Evolutionary conservation across 768 basidiomycete species (phyloP).

Genomic region (Boletus rex-veris): DNA sequence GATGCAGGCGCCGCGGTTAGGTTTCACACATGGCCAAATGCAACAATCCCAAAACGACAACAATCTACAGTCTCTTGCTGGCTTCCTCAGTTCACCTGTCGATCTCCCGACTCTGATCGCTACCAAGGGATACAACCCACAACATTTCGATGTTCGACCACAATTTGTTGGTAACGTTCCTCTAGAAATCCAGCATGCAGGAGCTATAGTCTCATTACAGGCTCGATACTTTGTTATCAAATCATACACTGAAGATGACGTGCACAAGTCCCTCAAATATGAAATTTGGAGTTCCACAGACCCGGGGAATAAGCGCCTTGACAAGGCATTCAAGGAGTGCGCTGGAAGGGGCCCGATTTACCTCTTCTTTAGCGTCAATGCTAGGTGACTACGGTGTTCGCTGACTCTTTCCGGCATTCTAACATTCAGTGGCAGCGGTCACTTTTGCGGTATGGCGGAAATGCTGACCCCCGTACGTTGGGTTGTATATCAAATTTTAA

Average conservation of each 20-base stretch:
- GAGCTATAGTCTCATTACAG: constrained; percentile 34
- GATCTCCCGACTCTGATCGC: constrained; percentile 85
- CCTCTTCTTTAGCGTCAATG: constrained; percentile 98
- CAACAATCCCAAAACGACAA: constrained; percentile 28
- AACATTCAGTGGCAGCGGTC: constrained; percentile 54
- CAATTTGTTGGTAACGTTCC: constrained; percentile 53
- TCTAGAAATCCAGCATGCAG: neutral
- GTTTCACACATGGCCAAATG: constrained; percentile 30
- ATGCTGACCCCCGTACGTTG: constrained; percentile 85
- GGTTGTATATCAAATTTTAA: neutral
- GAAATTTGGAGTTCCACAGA: constrained; percentile 98
- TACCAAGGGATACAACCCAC: constrained; percentile 88
- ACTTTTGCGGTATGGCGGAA: constrained; percentile 98
- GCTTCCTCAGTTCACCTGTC: constrained; percentile 62
- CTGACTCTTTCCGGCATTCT: neutral
- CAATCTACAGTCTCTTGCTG: constrained; percentile 39
- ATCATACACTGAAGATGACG: constrained; percentile 98
- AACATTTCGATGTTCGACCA: constrained; percentile 78
- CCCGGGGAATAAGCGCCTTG: constrained; percentile 94
- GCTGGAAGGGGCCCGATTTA: constrained; percentile 91
- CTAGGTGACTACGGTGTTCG: constrained; percentile 45
- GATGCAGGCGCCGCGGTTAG: constrained; percentile 38
- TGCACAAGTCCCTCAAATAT: constrained; percentile 96
- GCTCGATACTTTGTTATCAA: constrained; percentile 98
- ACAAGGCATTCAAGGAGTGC: constrained; percentile 97